phyloP scores from a whole-genome alignment of 495 filamentous ascomycete species.

The Rhypophila decipiens region DNA sequence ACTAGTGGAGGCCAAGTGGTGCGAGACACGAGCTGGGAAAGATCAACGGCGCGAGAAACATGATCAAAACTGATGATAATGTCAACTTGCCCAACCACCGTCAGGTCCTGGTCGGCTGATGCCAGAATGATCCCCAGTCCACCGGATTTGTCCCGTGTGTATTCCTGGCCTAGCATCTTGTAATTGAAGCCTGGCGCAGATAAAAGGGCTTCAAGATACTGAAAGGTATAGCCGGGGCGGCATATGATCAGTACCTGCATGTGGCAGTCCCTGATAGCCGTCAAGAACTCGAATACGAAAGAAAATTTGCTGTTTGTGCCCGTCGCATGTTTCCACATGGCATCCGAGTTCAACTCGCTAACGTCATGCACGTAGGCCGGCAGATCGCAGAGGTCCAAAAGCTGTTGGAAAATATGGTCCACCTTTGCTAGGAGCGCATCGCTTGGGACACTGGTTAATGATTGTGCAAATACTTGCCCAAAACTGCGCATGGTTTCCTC shows the following conservation, averaged over 20 bases:
- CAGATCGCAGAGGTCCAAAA: conserved; percentile 37
- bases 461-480: conserved; percentile 19
- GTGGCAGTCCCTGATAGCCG: conserved; percentile 21
- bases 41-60: conserved; percentile 19
- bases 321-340: conserved; percentile 31
- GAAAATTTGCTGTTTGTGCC: conserved; percentile 40
- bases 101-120: conserved; percentile 13
- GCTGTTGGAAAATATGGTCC: conserved; percentile 29
- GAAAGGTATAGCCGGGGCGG: conserved; percentile 27
- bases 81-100: conserved; percentile 17
- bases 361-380: conserved; percentile 32
- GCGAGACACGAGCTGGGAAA: conserved; percentile 10
- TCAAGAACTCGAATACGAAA: conserved; percentile 38
- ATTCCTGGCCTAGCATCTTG: conserved; percentile 8
- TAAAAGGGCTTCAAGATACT: conserved; percentile 33
- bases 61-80: conserved; percentile 38
- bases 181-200: conserved; percentile 18
- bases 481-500: conserved; percentile 28
- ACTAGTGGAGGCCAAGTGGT: conserved; percentile 17
- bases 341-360: conserved; percentile 16
- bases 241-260: conserved; percentile 35
- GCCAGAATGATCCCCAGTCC: conserved; percentile 16
- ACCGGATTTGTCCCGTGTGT: neutral
- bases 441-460: conserved; percentile 16
- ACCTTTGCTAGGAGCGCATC: conserved; percentile 22